Base-by-base conservation (phyloP, 176 grass and related monocot genomes). In the Triticum aestivum region DNA sequence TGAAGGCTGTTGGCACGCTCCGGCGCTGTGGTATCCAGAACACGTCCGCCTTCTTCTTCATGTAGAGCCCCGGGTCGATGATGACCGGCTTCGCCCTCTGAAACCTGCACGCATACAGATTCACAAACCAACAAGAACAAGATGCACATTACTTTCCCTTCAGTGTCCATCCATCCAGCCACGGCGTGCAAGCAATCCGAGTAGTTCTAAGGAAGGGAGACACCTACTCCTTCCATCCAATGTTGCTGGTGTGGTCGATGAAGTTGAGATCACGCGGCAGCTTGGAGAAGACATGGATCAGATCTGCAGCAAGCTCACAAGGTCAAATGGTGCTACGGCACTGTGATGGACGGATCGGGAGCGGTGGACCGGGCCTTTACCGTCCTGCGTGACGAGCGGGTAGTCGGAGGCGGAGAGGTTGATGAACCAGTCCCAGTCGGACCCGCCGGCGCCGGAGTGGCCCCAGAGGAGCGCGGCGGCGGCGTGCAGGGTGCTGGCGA, bases 51-150 rank as follows among this genome's bases (percentile, higher is more conserved):
- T 91, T 93, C 86, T 91, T 88, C 79, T 84, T 83, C 89, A 93
- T 86, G 70, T 93, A 93, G 73, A 93, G 87, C 32, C 92, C 92
- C 1, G 92, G 92, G 87, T 93, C 92, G 75, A 93, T 93, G 84
- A 93, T 89, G 10, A 93, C 86, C 0, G 92, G 92, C 75, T 93
- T 93, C 4, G 92, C 92, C 86, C 91, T 90, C 49, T 93, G 86
- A 61, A 88, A 88, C 82, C 88, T 91, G 18, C 9, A 74, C 1
- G n/a, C 8, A 41, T n/a, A 78, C 15, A 21, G 49, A 35, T 62
- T 64, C 18, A 65, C 11, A 81, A 38, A 79, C 41, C 27, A 68
- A 68, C 3, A 65, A 26, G 18, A 66, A 66, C 3, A 65, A 26
- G 13, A 54, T 8, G 72, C 4, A 58, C 58, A 83, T 49, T 83